Evolutionary conservation across 2,329 filamentous ascomycete species (phyloP).

Genomic region (Mollisia scopiformis): DNA sequence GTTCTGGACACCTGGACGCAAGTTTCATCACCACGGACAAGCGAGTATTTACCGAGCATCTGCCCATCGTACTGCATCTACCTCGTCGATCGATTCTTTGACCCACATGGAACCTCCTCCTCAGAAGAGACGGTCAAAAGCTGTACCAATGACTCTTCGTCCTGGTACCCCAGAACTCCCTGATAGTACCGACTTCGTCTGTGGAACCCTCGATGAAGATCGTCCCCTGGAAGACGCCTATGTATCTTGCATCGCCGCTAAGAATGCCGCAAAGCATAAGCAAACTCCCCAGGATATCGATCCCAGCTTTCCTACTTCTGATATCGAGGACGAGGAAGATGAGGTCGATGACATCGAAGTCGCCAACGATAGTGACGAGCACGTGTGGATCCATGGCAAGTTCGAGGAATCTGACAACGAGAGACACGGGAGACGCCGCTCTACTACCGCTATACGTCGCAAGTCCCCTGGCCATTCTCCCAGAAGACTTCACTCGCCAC

Average conservation of each 20-base stretch:
- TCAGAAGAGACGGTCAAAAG: conserved; percentile 24
- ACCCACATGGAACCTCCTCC: conserved; percentile 30
- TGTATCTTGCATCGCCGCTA: conserved; percentile 79
- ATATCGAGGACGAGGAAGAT: conserved; percentile 84
- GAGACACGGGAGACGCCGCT: conserved; percentile 50
- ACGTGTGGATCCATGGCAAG: conserved; percentile 71
- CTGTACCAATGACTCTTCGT: conserved; percentile 57
- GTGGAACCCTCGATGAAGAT: conserved; percentile 95
- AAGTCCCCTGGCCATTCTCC: conserved; percentile 58
- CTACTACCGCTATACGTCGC: conserved; percentile 44
- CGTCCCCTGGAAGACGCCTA: conserved; percentile 93
- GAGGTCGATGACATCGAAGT: conserved; percentile 63
- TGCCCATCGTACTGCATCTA: conserved; percentile 50
- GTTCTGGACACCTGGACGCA: conserved; percentile 59
- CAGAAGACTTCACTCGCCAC: conserved; percentile 61
- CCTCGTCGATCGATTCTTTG: conserved; percentile 61
- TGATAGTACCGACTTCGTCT: conserved; percentile 99
- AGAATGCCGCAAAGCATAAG: conserved; percentile 79
- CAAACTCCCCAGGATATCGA: conserved; percentile 95
- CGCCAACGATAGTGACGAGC: conserved; percentile 66
- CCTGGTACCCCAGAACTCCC: conserved; percentile 80
- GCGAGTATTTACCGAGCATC: conserved; percentile 31
- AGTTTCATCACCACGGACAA: conserved; percentile 33
- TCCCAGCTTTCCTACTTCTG: conserved; percentile 93
- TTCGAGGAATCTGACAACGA: conserved; percentile 69